A percentile compares a stretch with the other conserved stretches of the same genome.
Conservation (phyloP, 2,329 filamentous ascomycete genomes). For the Alternaria novae-zelandiae region DNA sequence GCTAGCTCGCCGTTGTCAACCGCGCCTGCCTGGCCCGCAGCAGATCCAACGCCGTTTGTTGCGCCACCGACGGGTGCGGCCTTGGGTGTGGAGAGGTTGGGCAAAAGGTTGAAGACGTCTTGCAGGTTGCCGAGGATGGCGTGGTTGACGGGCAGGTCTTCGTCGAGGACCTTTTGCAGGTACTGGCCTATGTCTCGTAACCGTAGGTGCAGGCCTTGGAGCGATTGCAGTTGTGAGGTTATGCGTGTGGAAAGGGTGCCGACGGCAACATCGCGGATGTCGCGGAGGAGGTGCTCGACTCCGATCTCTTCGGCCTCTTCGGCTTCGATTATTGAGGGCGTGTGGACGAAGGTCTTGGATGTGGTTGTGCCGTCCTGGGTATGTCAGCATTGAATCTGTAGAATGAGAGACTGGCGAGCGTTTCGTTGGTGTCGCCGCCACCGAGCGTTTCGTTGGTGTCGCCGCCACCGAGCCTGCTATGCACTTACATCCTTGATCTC, state of each 20-base stretch:
- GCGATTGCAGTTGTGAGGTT: slow-evolving; percentile 95
- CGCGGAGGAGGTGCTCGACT: slow-evolving; percentile 94
- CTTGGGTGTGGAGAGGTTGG: slow-evolving; percentile 87
- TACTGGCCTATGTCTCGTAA: slow-evolving; percentile 95
- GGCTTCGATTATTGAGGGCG: slow-evolving; percentile 96
- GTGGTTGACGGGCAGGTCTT: slow-evolving; percentile 93
- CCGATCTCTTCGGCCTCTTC: slow-evolving; percentile 99
- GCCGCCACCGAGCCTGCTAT: neutral
- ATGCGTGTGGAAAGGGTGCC: slow-evolving; percentile 96
- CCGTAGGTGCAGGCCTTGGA: slow-evolving; percentile 93
- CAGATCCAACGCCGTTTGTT: slow-evolving; percentile 57
- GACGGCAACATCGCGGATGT: slow-evolving; percentile 97
- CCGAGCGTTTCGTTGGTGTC: neutral
- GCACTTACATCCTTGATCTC: slow-evolving; percentile 95
- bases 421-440: neutral
- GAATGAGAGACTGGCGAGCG: neutral
- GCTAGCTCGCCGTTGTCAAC: slow-evolving; percentile 82
- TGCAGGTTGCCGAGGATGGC: slow-evolving; percentile 98
- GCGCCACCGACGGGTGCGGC: slow-evolving; percentile 60
- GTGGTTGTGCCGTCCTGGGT: slow-evolving; percentile 92
- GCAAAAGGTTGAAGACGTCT: slow-evolving; percentile 97
- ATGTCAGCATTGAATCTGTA: neutral
- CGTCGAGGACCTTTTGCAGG: slow-evolving; percentile 92
- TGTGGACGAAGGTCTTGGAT: slow-evolving; percentile 97
- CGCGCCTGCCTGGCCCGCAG: slow-evolving; percentile 52